Evolutionary conservation across 768 basidiomycete genomes (phyloP).

Genomic region (Scleroderma citrinum): DNA sequence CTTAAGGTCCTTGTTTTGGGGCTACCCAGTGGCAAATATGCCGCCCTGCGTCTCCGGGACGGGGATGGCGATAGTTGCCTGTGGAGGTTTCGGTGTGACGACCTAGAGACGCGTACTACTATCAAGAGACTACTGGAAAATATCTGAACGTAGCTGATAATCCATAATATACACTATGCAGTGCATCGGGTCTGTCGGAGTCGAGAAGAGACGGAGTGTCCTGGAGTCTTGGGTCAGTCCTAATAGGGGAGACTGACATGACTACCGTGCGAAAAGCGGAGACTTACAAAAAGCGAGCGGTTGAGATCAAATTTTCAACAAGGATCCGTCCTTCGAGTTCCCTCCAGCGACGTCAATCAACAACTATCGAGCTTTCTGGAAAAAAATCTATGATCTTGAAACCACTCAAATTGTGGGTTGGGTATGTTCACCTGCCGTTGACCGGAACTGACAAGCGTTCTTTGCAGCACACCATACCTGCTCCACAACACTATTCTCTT

Average conservation of each 20-base stretch:
- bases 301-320: constrained; percentile 4
- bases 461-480: constrained; percentile 23
- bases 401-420: constrained; percentile 30
- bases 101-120: constrained; percentile 34
- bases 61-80: constrained; percentile 66
- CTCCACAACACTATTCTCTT: constrained; percentile 49
- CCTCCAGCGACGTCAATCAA: constrained; percentile 6
- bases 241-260: too few relatives aligned
- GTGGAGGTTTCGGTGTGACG: constrained; percentile 60
- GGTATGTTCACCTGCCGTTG: background rate
- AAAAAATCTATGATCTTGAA: constrained; percentile 49
- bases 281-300: background rate
- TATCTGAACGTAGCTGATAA: background rate
- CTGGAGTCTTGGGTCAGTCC: too few relatives aligned
- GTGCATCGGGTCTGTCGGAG: too few relatives aligned
- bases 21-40: constrained; percentile 17
- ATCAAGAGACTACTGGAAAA: constrained; percentile 40
- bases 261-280: constrained; percentile 9
- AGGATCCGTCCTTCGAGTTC: constrained; percentile 10
- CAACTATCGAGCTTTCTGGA: constrained; percentile 14
- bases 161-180: too few relatives aligned
- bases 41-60: constrained; percentile 52
- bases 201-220: too few relatives aligned
- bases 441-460: constrained; percentile 1
- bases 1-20: constrained; percentile 50